Base-by-base conservation (phyloP, 345 rosid genomes). In the Aquilaria sinensis region DNA sequence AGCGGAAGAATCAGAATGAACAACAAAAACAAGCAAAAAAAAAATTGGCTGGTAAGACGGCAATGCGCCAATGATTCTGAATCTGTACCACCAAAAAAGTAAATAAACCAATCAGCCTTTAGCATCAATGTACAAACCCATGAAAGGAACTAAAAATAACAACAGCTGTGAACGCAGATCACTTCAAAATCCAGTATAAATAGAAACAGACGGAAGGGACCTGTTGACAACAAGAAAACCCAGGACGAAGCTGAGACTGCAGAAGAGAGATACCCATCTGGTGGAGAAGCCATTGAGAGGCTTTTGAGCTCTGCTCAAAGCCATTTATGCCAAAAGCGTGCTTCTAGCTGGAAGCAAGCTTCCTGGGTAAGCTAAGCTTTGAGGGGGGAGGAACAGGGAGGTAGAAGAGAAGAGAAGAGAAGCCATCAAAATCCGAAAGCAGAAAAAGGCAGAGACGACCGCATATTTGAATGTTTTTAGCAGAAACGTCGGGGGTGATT, bases 151-250 rank as follows among this genome's bases (percentile, higher is more conserved):
- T 37, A 47, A 51, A 53, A 54, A 53, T 32, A 30, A 56, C 10
- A 58, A 23, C 14, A 69, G 64, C 63, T 59, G 66, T 56, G 58
- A 63, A 15, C 65, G 71, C 62, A 61, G 49, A 66, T 53, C 62
- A 62, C 12, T 45, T 55, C 33, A 70, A 70, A 72, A 57, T 65
- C 48, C 13, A 56, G 6, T 58, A 29, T 49, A 65, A 53, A 33
- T 46, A 67, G 69, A 59, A 12, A 59, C 52, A 66, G 61, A 74
- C 60, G 12, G 16, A 60, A 13, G 55, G 47, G 55, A 81, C 95
- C 95, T 88, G 85, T 88, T 78, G 58, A 85, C 81, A 65, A 87
- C 78, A 76, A 85, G 74, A 74, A 78, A 80, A 30, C 90, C 90
- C 64, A 81, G 72, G 80, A 84, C 73, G 78, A 87, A 87, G 75